Evolutionary conservation across 352 stramenopile species (phyloP).

Genomic region (Globisporangium paddicum): DNA sequence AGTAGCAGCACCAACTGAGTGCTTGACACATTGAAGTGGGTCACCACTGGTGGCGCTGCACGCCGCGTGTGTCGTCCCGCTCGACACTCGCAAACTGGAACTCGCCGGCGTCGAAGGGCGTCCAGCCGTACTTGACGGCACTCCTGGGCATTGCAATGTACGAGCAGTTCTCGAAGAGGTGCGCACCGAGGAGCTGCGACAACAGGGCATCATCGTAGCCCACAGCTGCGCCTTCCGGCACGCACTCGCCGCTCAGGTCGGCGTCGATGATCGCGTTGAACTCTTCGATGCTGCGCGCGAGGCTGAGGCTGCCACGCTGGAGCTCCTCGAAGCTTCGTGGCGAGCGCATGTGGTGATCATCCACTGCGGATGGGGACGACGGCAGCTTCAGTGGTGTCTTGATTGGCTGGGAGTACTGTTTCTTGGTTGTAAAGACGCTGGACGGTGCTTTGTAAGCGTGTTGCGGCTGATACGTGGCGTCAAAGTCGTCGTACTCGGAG

Average conservation of each 20-base stretch:
- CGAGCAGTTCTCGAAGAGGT: not conserved
- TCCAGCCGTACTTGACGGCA: constrained; percentile 17
- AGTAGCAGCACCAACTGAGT: no score
- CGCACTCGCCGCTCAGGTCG: constrained; percentile 1
- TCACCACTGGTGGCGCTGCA: not conserved
- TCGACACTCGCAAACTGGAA: constrained; percentile 15
- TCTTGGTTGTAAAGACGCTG: not conserved
- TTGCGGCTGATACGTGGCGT: not conserved
- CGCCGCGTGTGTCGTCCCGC: not conserved
- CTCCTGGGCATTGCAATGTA: not conserved
- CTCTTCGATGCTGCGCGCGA: constrained; percentile 15
- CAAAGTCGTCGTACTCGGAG: not conserved
- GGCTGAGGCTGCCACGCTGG: constrained; percentile 2
- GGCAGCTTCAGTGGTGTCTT: not conserved
- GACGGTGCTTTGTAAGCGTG: not conserved
- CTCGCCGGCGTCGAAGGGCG: constrained; percentile 14
- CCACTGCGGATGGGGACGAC: not conserved
- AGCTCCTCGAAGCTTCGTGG: constrained; percentile 7
- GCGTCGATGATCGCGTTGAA: constrained; percentile 19
- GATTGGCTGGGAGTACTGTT: not conserved
- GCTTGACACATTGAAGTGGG: not conserved
- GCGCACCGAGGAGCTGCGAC: not conserved
- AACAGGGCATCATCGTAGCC: not conserved
- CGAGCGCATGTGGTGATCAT: not conserved
- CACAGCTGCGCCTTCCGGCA: no score